These are phyloP conservation scores for Fonsecaea multimorphosa DNA, from an alignment of 2,329 filamentous ascomycete genomes.

Conservation along the genomic window DNA sequence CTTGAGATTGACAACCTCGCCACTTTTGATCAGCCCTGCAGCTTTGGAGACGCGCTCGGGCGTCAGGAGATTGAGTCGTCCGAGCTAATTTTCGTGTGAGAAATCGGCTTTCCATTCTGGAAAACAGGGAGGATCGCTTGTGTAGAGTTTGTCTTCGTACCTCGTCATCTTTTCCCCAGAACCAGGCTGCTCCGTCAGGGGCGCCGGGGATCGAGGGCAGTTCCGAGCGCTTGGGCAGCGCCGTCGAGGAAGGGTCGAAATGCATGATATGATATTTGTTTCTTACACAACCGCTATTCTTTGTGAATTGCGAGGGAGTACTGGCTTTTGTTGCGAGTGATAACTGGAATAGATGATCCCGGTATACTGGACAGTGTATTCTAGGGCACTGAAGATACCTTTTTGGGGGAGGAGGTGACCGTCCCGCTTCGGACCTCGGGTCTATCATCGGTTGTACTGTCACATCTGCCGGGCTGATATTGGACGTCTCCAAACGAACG, in stretches of 20 bases:
- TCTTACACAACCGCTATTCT: not conserved
- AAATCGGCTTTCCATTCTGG: too few species aligned
- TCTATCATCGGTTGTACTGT: conserved; percentile 1
- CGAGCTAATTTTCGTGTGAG: conserved; percentile 40
- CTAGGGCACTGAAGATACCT: not conserved
- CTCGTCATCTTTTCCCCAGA: conserved; percentile 60
- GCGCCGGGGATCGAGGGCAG: conserved; percentile 59
- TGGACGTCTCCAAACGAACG: not conserved
- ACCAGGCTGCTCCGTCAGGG: conserved; percentile 63
- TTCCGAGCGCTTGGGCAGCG: conserved; percentile 42
- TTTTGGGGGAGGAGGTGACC: not conserved
- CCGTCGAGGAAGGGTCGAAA: conserved; percentile 7
- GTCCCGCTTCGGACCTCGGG: conserved; percentile 1
- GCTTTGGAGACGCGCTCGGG: conserved; percentile 61
- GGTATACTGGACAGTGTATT: not conserved
- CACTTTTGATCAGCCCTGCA: conserved; percentile 55
- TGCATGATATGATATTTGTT: not conserved
- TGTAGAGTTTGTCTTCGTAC: not conserved
- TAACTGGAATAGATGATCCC: not conserved
- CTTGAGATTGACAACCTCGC: conserved; percentile 51
- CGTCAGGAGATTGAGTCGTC: conserved; percentile 62
- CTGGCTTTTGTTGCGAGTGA: not conserved
- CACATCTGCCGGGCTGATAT: not conserved
- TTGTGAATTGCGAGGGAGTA: not conserved
- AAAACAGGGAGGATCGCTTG: too few species aligned